phyloP scores from a whole-genome alignment of 2,329 filamentous ascomycete species.

The Colletotrichum echinochloae region DNA sequence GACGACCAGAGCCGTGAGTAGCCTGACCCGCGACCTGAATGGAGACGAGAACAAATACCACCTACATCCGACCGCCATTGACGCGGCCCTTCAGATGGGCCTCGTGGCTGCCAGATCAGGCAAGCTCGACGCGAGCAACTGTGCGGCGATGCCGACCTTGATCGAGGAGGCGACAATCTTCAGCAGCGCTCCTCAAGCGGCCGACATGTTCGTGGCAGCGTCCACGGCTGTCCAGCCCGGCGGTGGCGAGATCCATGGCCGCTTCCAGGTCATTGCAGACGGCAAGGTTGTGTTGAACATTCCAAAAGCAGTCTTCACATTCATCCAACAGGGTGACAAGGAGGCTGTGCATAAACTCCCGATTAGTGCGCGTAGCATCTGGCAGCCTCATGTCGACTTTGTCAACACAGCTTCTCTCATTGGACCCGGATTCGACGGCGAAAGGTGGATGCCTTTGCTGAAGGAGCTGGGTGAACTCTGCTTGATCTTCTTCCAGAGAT shows the following conservation, averaged over 20 bases:
- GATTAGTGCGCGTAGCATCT: slow-evolving; percentile 14
- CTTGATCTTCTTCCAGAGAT: background rate
- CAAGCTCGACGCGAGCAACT: slow-evolving; percentile 26
- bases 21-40: too few species aligned
- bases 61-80: slow-evolving; percentile 10
- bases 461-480: slow-evolving; percentile 2
- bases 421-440: background rate
- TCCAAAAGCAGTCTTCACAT: too few species aligned
- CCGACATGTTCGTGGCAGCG: too few species aligned
- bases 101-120: slow-evolving; percentile 14
- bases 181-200: background rate
- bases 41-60: too few species aligned
- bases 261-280: background rate
- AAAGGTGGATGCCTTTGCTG: too few species aligned
- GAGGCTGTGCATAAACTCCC: slow-evolving; percentile 10
- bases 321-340: slow-evolving; percentile 1
- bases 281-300: too few species aligned
- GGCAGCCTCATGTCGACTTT: slow-evolving; percentile 31
- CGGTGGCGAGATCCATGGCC: background rate
- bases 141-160: slow-evolving; percentile 14
- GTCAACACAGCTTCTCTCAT: slow-evolving; percentile 7
- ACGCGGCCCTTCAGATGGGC: slow-evolving; percentile 26
- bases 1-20: too few species aligned
- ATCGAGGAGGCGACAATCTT: slow-evolving; percentile 7
- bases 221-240: too few species aligned